Evolutionary conservation across 164 flowering plant genomes (phyloP).

Genomic region (Buxus sempervirens): DNA sequence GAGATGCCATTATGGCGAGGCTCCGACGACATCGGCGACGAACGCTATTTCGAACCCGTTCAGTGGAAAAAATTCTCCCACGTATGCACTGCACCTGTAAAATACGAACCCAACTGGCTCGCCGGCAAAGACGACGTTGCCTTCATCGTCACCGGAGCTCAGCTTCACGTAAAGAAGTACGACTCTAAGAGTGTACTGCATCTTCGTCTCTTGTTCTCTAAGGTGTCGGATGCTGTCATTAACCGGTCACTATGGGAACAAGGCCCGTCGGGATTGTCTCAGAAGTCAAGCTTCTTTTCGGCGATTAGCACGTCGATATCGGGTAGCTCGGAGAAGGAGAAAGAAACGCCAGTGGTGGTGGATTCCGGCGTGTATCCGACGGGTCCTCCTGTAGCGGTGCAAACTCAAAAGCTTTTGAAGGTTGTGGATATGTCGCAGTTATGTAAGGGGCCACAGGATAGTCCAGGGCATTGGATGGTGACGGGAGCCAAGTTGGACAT

Average conservation of each 20-base stretch:
- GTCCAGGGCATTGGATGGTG: slow-evolving; percentile 85
- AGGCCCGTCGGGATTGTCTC: slow-evolving; percentile 36
- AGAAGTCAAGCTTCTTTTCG: slow-evolving; percentile 46
- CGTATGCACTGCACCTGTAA: slow-evolving; percentile 58
- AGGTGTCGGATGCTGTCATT: slow-evolving; percentile 28
- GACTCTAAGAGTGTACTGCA: slow-evolving; percentile 58
- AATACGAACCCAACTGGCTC: slow-evolving; percentile 43
- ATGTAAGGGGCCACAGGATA: slow-evolving; percentile 68
- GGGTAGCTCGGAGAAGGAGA: slow-evolving; percentile 33
- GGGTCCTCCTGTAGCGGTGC: slow-evolving; percentile 65
- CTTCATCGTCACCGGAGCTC: slow-evolving; percentile 77
- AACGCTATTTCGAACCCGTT: slow-evolving; percentile 37
- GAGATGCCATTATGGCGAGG: slow-evolving; percentile 34
- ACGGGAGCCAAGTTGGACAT: slow-evolving; percentile 74
- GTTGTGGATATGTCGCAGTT: slow-evolving; percentile 59
- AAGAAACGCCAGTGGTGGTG: slow-evolving; percentile 32
- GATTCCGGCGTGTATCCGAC: slow-evolving; percentile 65
- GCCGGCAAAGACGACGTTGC: slow-evolving; percentile 23
- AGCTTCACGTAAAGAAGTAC: slow-evolving; percentile 53
- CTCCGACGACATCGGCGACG: slow-evolving; percentile 30
- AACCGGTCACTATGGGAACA: slow-evolving; percentile 48
- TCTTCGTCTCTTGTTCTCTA: slow-evolving; percentile 56
- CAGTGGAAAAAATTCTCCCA: slow-evolving; percentile 58
- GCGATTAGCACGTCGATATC: slow-evolving; percentile 38
- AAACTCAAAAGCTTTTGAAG: slow-evolving; percentile 45